Evolutionary conservation across 139 green algal species (phyloP).

Genomic region (Tetradesmus lagerheimii): DNA sequence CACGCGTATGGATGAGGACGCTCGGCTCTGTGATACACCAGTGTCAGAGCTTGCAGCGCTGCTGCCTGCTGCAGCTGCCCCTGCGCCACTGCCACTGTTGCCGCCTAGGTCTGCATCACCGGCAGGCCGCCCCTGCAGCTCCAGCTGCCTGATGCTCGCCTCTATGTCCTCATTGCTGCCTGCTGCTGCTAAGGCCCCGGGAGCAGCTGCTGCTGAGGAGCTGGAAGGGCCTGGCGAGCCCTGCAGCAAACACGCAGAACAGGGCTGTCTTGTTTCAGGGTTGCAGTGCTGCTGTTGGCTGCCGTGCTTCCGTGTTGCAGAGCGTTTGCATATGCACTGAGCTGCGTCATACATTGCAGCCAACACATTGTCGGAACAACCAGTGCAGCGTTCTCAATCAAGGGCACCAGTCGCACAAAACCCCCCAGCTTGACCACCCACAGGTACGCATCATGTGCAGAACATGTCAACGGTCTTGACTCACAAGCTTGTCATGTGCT

Average conservation of each 20-base stretch:
- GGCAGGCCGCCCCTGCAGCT: background rate
- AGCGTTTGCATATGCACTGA: constrained; percentile 18
- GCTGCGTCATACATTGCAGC: background rate
- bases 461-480: no score
- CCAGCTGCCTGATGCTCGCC: background rate
- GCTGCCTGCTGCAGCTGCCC: background rate
- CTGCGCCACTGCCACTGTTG: background rate
- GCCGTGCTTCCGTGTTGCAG: background rate
- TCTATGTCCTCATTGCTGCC: background rate
- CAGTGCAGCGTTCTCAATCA: no score
- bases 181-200: constrained; percentile 15
- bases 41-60: background rate
- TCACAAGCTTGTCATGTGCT: no score
- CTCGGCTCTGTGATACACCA: constrained; percentile 58
- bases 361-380: background rate
- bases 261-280: background rate
- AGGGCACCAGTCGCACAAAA: no score
- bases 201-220: constrained; percentile 17
- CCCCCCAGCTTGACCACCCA: no score
- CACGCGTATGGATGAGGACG: constrained; percentile 70
- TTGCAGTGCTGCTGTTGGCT: constrained; percentile 23
- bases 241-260: background rate
- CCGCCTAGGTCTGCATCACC: background rate
- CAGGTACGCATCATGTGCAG: no score
- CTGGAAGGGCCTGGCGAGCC: background rate